Evolutionary conservation across 78 protist genomes (phyloP), one percentile per base, ranked within the genome.

Genomic region (Reticulomyxa filosa): DNA sequence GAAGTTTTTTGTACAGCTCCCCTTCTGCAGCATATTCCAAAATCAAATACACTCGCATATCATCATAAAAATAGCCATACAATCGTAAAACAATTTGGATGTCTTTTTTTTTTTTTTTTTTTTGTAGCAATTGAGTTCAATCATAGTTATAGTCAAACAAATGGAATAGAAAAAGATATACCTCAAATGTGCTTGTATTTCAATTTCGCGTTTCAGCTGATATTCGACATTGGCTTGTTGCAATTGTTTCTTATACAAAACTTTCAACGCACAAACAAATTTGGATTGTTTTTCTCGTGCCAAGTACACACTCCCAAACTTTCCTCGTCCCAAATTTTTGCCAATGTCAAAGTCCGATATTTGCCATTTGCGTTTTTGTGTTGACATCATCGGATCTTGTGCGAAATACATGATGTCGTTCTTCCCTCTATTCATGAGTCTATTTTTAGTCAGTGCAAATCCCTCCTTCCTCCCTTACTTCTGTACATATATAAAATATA

Each of bases 11-110:
- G 48, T 42, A 42, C 29, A 42, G 48, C 48, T 42, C 48, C 17
- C 48, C 48, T 17, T 42, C 29, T 17, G 48, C 48, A 42, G 13
- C 48, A 42, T 42, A 42, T 62, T 95, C 98, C n/a, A 95, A 76
- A 26, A 92, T 83, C 10, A 95, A 74, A 65, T 74, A 92, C 13
- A 95, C 87, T 7, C 87, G 62, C 29, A 35, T 48, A 22, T 77
- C 67, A 69, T 92, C 98, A 67, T 86, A 75, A 46, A 92, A 95
- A 61, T 90, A 86, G 13, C 95, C 64, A n/a, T n/a, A n/a, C n/a
- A n/a, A n/a, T n/a, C n/a, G n/a, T n/a, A n/a, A n/a, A n/a, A n/a
- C n/a, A n/a, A n/a, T n/a, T n/a, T n/a, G n/a, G n/a, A n/a, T n/a
- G n/a, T n/a, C n/a, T n/a, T n/a, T n/a, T n/a, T n/a, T n/a, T n/a